A percentile compares a stretch with the other conserved stretches of the same genome.
Conservation (phyloP, 257 asterid species). For the Capsicum pubescens region DNA sequence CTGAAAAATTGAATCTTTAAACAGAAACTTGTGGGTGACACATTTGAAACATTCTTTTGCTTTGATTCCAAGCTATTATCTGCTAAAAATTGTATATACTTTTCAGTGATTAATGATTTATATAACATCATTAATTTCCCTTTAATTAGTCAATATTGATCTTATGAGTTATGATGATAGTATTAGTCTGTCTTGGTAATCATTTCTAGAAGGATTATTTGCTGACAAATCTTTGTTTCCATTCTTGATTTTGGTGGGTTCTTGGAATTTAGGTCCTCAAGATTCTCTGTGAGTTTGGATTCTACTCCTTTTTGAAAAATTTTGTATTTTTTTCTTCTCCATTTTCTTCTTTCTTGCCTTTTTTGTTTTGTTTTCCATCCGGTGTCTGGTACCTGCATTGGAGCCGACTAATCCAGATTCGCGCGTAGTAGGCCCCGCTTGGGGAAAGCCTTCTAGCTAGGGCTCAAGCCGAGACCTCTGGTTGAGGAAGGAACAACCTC, state of each 20-base stretch:
- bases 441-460: neutral
- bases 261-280: conserved; percentile 12
- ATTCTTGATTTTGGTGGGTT: neutral
- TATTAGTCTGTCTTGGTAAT: neutral
- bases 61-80: neutral
- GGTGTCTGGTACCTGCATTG: neutral
- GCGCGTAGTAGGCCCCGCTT: neutral
- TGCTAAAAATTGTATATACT: neutral
- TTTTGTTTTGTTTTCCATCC: neutral
- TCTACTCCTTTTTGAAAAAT: neutral
- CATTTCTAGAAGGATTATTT: neutral
- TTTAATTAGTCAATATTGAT: neutral
- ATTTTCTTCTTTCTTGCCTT: neutral
- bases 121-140: neutral
- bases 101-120: neutral
- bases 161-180: neutral
- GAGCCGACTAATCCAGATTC: neutral
- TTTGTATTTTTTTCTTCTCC: neutral
- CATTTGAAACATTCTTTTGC: neutral
- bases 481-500: too few relatives aligned
- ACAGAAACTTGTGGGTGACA: neutral
- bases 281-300: conserved; percentile 23
- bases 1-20: conserved; percentile 2
- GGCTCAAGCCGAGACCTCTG: too few relatives aligned
- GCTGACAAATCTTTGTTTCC: neutral